Evolutionary conservation across 345 rosid genomes (phyloP).

Genomic region (Aurinia saxatilis): DNA sequence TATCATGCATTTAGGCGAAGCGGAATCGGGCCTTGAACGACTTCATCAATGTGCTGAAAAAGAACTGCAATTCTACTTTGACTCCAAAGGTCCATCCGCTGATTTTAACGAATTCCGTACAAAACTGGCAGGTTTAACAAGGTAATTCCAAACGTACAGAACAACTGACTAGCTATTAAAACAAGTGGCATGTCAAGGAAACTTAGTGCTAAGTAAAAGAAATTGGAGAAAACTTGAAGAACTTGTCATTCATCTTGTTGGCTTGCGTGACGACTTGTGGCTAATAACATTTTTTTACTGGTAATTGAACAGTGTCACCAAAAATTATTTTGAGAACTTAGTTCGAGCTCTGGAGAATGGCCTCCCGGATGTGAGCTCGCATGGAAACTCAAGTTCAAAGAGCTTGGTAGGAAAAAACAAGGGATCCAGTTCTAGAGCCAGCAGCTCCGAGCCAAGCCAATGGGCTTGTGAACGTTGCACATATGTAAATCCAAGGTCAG

Average conservation of each 20-base stretch:
- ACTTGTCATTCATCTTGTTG: background rate
- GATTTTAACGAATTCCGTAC: constrained; percentile 83
- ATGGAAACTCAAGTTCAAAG: constrained; percentile 45
- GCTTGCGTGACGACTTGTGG: background rate
- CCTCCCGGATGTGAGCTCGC: constrained; percentile 62
- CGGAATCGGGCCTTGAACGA: constrained; percentile 81
- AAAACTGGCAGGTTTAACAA: constrained; percentile 77
- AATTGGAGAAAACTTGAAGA: background rate
- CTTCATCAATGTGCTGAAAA: constrained; percentile 92
- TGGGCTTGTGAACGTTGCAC: constrained; percentile 86
- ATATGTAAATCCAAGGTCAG: constrained; percentile 46
- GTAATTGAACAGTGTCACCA: constrained; percentile 51
- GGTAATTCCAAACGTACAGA: constrained; percentile 30
- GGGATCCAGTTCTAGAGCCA: constrained; percentile 45
- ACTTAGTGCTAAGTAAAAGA: background rate
- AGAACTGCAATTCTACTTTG: constrained; percentile 54
- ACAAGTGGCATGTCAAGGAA: background rate
- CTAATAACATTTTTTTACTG: background rate
- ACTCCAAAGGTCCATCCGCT: constrained; percentile 51
- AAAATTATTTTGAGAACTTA: constrained; percentile 77
- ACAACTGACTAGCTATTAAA: background rate
- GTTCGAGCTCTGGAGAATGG: constrained; percentile 82
- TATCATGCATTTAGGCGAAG: constrained; percentile 49
- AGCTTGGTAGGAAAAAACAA: constrained; percentile 44
- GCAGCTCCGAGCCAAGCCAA: constrained; percentile 47